Base-by-base conservation (phyloP, 1,284 basidiomycete species). In the Moniliophthora roreri region DNA sequence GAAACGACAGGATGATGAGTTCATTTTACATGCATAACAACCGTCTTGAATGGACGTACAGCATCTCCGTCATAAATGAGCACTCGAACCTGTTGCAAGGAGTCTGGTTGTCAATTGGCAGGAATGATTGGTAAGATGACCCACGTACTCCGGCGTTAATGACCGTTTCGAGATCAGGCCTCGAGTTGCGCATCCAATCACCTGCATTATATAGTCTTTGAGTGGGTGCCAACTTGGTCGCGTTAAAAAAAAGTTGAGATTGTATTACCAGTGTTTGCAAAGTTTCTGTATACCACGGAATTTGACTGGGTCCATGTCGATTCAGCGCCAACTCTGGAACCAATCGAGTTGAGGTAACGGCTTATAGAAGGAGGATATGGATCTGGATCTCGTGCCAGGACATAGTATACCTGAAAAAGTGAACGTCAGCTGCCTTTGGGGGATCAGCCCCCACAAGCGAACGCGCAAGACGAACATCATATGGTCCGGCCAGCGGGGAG, bases 151-250 rank as follows among this genome's bases (percentile, higher is more conserved):
- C 82, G 41, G 82, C 74, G 55, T 85, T 73, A 58, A 86, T 81
- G 5, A 85, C 81, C 21, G 69, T 73, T 64, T 85, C 82, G 18
- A 85, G 67, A 55, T 79, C 60, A 1, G 77, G 80, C 11, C 75
- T 65, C 8, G 79, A 80, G 62, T 77, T 84, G 42, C 76, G 71
- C 82, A 85, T 84, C 82, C 82, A 85, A 54, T 86, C 84, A 26
- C 82, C 83, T 73, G 35, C 4, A 18, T 24, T 36, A n/a, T 1
- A 13, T 13, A 50, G 5, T 21, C 5, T 32, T 6, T 16, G 18
- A 28, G 23, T 41, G 18, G 21, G 46, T n/a, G 26, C 20, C 20
- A 18, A 16, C n/a, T 23, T 32, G 37, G 7, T 35, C 21, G 34
- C 37, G 16, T 28, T 1, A 24, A 7, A 6, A 23, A 44, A 20